phyloP scores from a whole-genome alignment of 2,329 filamentous ascomycete genomes.

The Fusarium annulatum region DNA sequence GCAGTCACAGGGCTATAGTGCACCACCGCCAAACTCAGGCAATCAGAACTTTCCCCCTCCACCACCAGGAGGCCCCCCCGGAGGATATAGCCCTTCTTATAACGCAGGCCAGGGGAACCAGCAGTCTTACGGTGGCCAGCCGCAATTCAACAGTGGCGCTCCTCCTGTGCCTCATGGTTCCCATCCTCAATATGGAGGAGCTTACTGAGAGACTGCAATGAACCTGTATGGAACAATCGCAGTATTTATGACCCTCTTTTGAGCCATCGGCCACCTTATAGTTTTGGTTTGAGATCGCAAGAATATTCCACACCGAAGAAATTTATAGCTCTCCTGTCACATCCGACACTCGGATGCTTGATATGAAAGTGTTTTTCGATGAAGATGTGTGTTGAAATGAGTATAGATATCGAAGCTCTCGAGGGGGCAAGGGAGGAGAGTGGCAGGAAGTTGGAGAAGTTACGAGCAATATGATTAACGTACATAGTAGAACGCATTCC shows the following conservation, averaged over 20 bases:
- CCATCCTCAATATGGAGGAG: slow-evolving; percentile 46
- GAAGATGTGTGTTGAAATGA: slow-evolving; percentile 20
- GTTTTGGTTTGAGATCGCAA: slow-evolving; percentile 26
- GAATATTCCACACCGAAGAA: slow-evolving; percentile 16
- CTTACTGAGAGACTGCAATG: slow-evolving; percentile 34
- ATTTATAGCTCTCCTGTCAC: slow-evolving; percentile 24
- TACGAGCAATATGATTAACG: slow-evolving; percentile 39
- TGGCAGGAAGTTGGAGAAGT: slow-evolving; percentile 33
- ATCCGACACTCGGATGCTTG: slow-evolving; percentile 17
- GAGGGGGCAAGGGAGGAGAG: slow-evolving; percentile 29
- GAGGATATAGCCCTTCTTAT: slow-evolving; percentile 48
- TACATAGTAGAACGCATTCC: slow-evolving; percentile 48
- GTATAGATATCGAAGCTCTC: slow-evolving; percentile 28
- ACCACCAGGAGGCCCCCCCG: slow-evolving; percentile 31
- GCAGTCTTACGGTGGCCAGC: slow-evolving; percentile 45
- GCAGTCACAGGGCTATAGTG: slow-evolving; percentile 38
- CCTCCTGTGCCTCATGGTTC: slow-evolving; percentile 48
- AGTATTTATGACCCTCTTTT: slow-evolving; percentile 8
- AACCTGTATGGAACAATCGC: not conserved
- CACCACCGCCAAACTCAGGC: slow-evolving; percentile 27
- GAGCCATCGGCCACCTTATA: slow-evolving; percentile 3
- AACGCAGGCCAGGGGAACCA: slow-evolving; percentile 43
- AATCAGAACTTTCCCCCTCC: slow-evolving; percentile 43
- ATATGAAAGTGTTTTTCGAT: slow-evolving; percentile 18
- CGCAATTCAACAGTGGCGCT: slow-evolving; percentile 43